Percentiles rank a stretch among this genome's conserved stretches.
phyloP scores from a whole-genome alignment of 371 early-diverging fungal genomes.

The Mucor velutinosus region DNA sequence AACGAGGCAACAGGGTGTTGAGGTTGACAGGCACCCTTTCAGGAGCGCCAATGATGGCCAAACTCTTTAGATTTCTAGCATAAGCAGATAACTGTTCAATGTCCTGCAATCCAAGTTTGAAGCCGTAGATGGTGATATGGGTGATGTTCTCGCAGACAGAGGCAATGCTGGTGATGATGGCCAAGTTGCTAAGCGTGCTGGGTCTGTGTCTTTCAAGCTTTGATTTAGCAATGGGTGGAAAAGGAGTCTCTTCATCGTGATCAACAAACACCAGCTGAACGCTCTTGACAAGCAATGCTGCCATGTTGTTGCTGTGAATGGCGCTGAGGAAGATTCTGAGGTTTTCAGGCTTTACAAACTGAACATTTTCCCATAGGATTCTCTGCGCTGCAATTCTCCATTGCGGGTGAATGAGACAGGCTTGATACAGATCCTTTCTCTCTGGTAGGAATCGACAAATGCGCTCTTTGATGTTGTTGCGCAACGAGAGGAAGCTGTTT shows the following conservation, averaged over 20 bases:
- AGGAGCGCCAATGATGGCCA: conserved; percentile 35
- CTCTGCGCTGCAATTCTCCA: conserved; percentile 37
- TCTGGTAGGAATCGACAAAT: conserved; percentile 37
- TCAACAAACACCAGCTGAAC: conserved; percentile 30
- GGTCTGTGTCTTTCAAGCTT: conserved; percentile 16
- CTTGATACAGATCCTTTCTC: conserved; percentile 27
- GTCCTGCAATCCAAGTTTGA: conserved; percentile 21
- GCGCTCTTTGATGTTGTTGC: conserved; percentile 27
- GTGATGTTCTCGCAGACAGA: conserved; percentile 37
- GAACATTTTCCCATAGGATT: conserved; percentile 40
- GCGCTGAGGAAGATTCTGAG: conserved; percentile 23
- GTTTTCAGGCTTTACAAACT: conserved; percentile 22
- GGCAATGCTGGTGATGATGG: conserved; percentile 18
- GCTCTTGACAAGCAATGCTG: conserved; percentile 32
- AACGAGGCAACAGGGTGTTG: conserved; percentile 18
- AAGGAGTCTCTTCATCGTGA: conserved; percentile 12
- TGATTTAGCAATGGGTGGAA: conserved; percentile 25
- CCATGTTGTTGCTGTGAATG: conserved; percentile 8
- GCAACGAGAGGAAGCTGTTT: conserved; percentile 8
- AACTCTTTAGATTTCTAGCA: conserved; percentile 7
- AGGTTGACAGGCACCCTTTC: conserved; percentile 12
- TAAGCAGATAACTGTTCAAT: conserved; percentile 24
- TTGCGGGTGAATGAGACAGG: conserved; percentile 30
- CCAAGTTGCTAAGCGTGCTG: conserved; percentile 16
- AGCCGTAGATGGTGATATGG: conserved; percentile 43